Base-by-base conservation (phyloP, 2,329 filamentous ascomycete genomes). In the Cladosporium velox region DNA sequence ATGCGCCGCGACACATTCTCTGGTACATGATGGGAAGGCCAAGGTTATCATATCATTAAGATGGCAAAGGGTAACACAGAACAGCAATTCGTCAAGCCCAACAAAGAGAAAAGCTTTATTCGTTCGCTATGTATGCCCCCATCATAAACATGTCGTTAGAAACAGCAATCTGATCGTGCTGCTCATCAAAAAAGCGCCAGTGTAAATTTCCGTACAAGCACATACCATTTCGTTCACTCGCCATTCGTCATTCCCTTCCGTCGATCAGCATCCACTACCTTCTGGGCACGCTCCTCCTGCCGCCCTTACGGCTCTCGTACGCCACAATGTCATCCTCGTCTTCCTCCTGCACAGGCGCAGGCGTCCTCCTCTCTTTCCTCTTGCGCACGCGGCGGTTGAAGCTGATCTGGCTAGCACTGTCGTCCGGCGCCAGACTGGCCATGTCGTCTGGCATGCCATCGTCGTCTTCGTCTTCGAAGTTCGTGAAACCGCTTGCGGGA, bases 341-440 rank as follows among this genome's bases (percentile, higher is more conserved):
- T 67, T 87, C 85, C 75, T 92, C 90, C 72, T 90, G 88, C 65
- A 92, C 90, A 1, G 90, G 90, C 24, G 90, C 92, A 67, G 88
- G 83, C 70, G 90, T 83, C 78, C 91, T 88, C 85, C 86, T 72
- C 87, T 85, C 73, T 88, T 82, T 82, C 90, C 91, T 51, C 87
- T 89, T 73, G 88, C 82, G 71, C 88, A 83, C 72, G 73, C 90
- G 84, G 71, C 90, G 79, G 63, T 88, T 89, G 74, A 88, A 91
- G 74, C 87, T 89, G 67, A 94, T 91, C 75, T 93, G 93, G 78
- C 90, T 93, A 28, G 91, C 91, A 64, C 87, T 90, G 77, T 94
- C 91, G 73, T 94, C 91, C 0, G 91, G 91, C 70, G 88, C 88
- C 59, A 94, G 82, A 70, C 82, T 81, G 49, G 78, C 81, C 66